phyloP scores from a whole-genome alignment of 2,329 filamentous ascomycete genomes.

The Venturia asperata region DNA sequence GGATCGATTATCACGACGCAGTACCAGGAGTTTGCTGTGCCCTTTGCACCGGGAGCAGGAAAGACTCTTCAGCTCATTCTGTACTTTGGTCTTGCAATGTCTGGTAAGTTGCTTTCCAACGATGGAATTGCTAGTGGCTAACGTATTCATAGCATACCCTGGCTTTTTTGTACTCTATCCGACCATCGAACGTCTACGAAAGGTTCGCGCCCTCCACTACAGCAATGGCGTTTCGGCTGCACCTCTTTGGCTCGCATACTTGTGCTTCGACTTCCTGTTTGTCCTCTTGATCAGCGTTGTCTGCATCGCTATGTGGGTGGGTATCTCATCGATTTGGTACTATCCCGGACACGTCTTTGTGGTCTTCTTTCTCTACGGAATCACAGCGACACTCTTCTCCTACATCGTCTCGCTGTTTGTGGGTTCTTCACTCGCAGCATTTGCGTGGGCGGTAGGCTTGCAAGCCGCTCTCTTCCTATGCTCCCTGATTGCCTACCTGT shows the following conservation, averaged over 20 bases:
- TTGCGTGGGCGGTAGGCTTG: slow-evolving; percentile 71
- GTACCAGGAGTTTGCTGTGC: slow-evolving; percentile 68
- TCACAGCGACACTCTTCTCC: slow-evolving; percentile 66
- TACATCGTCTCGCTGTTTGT: slow-evolving; percentile 79
- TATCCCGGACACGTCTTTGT: slow-evolving; percentile 74
- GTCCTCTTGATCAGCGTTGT: slow-evolving; percentile 61
- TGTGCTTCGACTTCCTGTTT: slow-evolving; percentile 70
- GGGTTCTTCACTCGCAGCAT: slow-evolving; percentile 72
- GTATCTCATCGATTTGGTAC: slow-evolving; percentile 58
- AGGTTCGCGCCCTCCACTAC: slow-evolving; percentile 80
- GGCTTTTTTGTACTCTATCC: slow-evolving; percentile 86
- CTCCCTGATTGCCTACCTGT: slow-evolving; percentile 50
- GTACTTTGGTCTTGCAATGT: slow-evolving; percentile 74
- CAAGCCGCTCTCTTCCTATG: slow-evolving; percentile 54
- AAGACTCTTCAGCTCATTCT: slow-evolving; percentile 70
- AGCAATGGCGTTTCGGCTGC: slow-evolving; percentile 80
- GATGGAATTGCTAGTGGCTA: neutral
- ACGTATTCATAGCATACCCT: slow-evolving; percentile 51
- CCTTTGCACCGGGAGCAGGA: slow-evolving; percentile 61
- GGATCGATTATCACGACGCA: slow-evolving; percentile 63
- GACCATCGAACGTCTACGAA: slow-evolving; percentile 70
- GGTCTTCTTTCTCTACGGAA: slow-evolving; percentile 71
- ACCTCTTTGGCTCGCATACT: slow-evolving; percentile 79
- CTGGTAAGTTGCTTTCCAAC: slow-evolving; percentile 24
- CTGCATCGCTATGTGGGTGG: slow-evolving; percentile 61